These are phyloP conservation scores for Periglandula ipomoeae DNA, from an alignment of 2,329 filamentous ascomycete species.

Conservation along the genomic window DNA sequence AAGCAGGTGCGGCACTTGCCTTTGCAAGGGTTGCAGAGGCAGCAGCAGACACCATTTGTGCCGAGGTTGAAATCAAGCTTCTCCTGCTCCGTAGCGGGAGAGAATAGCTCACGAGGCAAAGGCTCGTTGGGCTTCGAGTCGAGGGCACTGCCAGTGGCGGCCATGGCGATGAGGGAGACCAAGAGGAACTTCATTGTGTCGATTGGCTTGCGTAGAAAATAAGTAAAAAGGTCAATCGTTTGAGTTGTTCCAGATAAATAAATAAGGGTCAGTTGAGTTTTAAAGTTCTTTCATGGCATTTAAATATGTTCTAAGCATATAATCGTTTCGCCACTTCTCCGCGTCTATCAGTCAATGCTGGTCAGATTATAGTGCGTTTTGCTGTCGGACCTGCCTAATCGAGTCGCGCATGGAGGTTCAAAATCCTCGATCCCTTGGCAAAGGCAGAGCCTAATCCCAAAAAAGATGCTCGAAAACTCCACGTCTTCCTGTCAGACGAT, in stretches of 20 bases:
- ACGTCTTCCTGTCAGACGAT: too few species aligned
- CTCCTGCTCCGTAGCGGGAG: background rate
- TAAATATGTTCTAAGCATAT: background rate
- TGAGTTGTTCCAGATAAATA: background rate
- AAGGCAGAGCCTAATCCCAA: background rate
- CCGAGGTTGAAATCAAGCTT: background rate
- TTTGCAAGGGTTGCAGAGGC: background rate
- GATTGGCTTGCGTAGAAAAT: background rate
- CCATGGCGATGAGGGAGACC: background rate
- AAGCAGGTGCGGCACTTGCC: background rate
- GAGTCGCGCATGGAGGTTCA: background rate
- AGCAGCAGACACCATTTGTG: background rate
- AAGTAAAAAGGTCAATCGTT: background rate
- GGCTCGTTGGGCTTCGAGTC: background rate
- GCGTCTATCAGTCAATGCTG: background rate
- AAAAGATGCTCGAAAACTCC: background rate
- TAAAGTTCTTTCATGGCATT: background rate
- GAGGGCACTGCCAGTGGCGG: background rate
- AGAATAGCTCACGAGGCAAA: background rate
- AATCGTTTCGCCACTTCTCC: background rate
- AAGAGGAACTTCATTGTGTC: background rate
- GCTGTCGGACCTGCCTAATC: background rate
- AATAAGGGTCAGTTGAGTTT: background rate
- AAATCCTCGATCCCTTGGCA: background rate
- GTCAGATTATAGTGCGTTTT: background rate